Base-by-base conservation (phyloP, 1,284 basidiomycete species). In the Pseudozyma sp. region DNA sequence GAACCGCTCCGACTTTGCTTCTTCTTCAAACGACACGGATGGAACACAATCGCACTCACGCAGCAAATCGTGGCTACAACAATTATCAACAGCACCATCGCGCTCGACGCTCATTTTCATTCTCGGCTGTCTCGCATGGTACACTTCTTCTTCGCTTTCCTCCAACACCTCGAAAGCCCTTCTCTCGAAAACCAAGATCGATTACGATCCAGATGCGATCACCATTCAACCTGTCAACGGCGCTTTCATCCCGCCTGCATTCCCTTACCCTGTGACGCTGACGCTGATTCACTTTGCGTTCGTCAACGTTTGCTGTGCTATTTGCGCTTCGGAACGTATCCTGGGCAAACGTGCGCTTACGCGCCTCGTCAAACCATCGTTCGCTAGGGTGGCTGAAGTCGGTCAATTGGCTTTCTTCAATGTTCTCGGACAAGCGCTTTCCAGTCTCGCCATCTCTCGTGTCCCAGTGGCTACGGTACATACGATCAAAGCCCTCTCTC, bases 231-330 rank as follows among this genome's bases (percentile, higher is more conserved):
- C 25, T 31, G 25, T 31, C 25, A 31, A 31, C 7, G 25, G 21
- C 21, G 18, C 54, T 1, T 16, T 10, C n/a, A 19, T 39, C 31
- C 79, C 76, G 34, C 82, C 90, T 4, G 66, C 93, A 75, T 94
- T 96, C 86, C 88, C 92, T 72, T 92, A 95, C 86, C 91, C 94
- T 34, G 89, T 96, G 84, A 92, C 95, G 81, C 90, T 99, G 81
- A 98, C 97, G n/a, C 92, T 98, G 83, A 89, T 98, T 77, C 97
- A 99, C 85, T 99, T 99, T 85, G 93, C 91, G 73, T 97, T 98
- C 84, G 92, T 98, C 58, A 92, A 94, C 12, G 87, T 87, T 14
- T 96, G 92, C 86, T 97, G 93, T 83, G 87, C 92, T 66, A 85
- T 96, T 39, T 81, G 75, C 59, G 74, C 76, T 21, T 79, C 71